Percentiles rank a stretch among this genome's conserved stretches.
Conservation (phyloP, 371 early-diverging fungal species). For the Smittium culicis region DNA sequence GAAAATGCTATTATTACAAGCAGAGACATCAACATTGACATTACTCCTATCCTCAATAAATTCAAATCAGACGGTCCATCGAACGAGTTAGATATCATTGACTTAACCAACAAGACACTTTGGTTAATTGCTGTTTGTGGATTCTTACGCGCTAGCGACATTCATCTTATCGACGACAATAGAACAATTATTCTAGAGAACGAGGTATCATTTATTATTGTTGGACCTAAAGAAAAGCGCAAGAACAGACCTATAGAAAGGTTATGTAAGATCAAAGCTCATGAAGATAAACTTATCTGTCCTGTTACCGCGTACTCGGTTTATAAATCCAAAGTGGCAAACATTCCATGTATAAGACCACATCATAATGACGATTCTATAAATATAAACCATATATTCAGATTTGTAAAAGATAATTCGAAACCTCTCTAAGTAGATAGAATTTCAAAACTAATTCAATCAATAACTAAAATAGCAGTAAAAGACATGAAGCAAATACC, state of each 20-base stretch:
- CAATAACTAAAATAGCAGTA: not conserved
- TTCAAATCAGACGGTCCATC: not conserved
- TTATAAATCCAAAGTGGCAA: not conserved
- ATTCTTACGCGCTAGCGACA: constrained; percentile 1
- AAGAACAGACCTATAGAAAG: not conserved
- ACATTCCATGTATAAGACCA: too few relatives aligned
- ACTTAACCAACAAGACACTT: not conserved
- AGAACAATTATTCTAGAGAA: not conserved
- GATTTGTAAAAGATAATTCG: not conserved
- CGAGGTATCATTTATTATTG: not conserved
- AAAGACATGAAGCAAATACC: not conserved
- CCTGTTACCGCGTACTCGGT: not conserved
- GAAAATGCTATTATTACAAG: not conserved
- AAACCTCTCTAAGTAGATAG: not conserved
- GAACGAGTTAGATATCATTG: not conserved
- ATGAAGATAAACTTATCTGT: not conserved
- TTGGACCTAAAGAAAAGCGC: not conserved
- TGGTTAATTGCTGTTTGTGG: constrained; percentile 2
- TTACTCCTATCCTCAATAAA: not conserved
- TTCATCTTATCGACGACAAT: not conserved
- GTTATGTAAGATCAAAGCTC: not conserved
- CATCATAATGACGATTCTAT: not conserved
- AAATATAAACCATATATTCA: not conserved
- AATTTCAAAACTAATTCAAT: not conserved
- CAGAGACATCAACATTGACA: not conserved